Evolutionary conservation across 2,329 filamentous ascomycete genomes (phyloP).

Genomic region (Aspergillus pseudotamarii): DNA sequence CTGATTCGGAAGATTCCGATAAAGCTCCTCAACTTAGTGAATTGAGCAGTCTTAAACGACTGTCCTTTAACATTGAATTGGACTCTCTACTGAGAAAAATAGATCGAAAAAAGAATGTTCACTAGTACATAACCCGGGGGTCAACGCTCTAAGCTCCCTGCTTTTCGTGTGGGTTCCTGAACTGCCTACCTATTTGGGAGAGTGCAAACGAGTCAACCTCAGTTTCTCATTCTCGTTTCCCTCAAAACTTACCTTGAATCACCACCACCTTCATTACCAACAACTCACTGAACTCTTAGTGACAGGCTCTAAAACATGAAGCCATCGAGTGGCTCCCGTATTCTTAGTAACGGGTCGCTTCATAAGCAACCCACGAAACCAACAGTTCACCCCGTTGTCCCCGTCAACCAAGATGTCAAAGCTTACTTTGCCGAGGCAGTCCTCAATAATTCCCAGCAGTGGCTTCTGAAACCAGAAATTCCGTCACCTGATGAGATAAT

Average conservation of each 20-base stretch:
- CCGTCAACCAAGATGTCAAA: conserved; percentile 34
- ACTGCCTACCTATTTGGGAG: neutral
- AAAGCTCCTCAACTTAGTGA: neutral
- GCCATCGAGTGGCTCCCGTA: neutral
- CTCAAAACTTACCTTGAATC: neutral
- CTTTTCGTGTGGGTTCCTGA: neutral
- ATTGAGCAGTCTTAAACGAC: neutral
- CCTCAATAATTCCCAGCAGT: conserved; percentile 24
- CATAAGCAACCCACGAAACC: neutral
- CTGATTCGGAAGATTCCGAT: neutral
- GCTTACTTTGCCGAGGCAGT: conserved; percentile 29
- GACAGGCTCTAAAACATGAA: neutral
- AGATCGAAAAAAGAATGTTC: neutral
- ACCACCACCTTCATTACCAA: neutral
- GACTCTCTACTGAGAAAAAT: neutral
- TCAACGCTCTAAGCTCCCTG: neutral
- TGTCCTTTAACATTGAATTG: neutral
- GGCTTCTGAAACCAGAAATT: conserved; percentile 43
- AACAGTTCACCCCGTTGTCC: neutral
- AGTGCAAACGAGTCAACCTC: neutral
- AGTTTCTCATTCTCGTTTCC: neutral
- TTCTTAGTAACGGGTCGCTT: neutral
- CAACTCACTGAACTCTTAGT: neutral
- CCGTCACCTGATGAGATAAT: conserved; percentile 45
- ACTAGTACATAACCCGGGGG: neutral